Percentiles rank a stretch among this genome's conserved stretches.
Evolutionary conservation across 192 early-diverging fungal genomes (phyloP).

Genomic region (Helicostylum pulchrum): DNA sequence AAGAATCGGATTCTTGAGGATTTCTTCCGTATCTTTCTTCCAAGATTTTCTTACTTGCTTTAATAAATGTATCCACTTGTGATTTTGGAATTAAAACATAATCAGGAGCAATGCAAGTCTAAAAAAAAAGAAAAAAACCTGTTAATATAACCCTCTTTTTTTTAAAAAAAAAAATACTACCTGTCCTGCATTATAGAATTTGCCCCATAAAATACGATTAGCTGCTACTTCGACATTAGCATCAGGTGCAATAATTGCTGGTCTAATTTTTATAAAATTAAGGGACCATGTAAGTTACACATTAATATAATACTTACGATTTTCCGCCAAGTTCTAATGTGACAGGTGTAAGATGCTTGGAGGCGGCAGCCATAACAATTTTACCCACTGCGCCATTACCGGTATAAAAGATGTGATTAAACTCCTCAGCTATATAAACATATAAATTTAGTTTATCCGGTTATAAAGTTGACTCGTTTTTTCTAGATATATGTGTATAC

Average conservation of each 20-base stretch:
- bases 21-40: constrained; percentile 48
- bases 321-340: constrained; percentile 92
- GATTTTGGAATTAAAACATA: constrained; percentile 71
- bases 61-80: constrained; percentile 55
- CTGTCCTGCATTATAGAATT: constrained; percentile 81
- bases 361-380: constrained; percentile 74
- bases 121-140: constrained; percentile 15
- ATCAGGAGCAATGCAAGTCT: constrained; percentile 87
- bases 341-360: constrained; percentile 74
- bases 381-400: constrained; percentile 74
- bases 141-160: neutral
- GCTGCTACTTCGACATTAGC: constrained; percentile 59
- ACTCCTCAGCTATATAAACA: constrained; percentile 44
- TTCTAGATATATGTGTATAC: constrained; percentile 46
- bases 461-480: constrained; percentile 44
- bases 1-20: constrained; percentile 48
- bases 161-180: constrained; percentile 16
- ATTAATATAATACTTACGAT: constrained; percentile 14
- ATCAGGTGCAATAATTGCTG: constrained; percentile 58
- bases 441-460: neutral
- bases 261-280: constrained; percentile 18
- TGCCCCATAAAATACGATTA: constrained; percentile 75
- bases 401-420: constrained; percentile 90
- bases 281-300: neutral
- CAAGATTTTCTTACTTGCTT: constrained; percentile 44